Evolutionary conservation across 2,329 filamentous ascomycete genomes (phyloP), one percentile per base, ranked within the genome.

Genomic region (Alternaria sp.): DNA sequence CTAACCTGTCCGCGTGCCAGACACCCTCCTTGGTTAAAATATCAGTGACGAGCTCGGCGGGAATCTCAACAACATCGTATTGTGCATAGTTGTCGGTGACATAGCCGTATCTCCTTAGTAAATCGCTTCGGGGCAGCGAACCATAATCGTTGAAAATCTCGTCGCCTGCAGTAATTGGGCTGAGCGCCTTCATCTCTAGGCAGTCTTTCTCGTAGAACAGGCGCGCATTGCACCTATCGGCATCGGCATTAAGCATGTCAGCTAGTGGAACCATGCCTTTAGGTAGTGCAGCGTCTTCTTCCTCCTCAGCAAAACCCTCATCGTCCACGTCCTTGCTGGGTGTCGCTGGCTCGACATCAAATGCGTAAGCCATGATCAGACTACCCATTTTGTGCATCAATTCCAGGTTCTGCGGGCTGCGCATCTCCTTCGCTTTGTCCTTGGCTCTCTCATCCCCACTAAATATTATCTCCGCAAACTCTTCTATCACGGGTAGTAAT

Each of bases 221-320:
- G 44, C 86, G 85, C 20, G 87, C 85, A 68, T 97, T 96, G 77
- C 95, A 95, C 65, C 82, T 81, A 63, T 93, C 88, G 5, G 91
- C 93, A 75, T 97, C 92, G 0, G 93, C 92, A 71, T 96, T 97
- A 32, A 97, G 84, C 72, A 96, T 89, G 75, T 97, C 94, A 1
- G 93, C 93, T 82, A 97, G 86, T 1, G 93, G 93, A 0, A 97
- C 91, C 92, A 97, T 95, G 53, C 91, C 93, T 79, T 96, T 92
- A 18, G 85, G 81, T 5, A 83, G 69, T 5, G 78, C 76, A n/a
- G 78, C 81, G 32, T 84, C 82, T 62, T 83, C 81, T 20, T 81
- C 80, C 61, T 83, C 81, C 28, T 80, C 80, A 5, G 72, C 76
- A 59, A 79, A 81, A 18, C 82, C 82, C 48, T 86, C 85, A 3